phyloP scores from a whole-genome alignment of 2,329 filamentous ascomycete species.

The Cercospora sp. region DNA sequence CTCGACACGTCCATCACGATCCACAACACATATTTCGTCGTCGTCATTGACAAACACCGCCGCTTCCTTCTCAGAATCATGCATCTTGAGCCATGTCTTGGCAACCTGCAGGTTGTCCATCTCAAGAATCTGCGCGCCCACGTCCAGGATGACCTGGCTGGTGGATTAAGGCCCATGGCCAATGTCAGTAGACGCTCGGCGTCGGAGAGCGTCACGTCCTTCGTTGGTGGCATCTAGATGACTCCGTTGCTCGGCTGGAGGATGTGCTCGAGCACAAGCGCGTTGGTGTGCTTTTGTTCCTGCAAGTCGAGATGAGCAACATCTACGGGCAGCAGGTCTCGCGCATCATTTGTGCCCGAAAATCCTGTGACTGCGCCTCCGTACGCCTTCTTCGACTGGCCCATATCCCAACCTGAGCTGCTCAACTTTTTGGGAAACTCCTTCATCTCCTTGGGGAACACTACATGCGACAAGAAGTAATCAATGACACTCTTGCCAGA shows the following conservation, averaged over 20 bases:
- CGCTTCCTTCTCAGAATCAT: slow-evolving; percentile 39
- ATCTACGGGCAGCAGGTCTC: slow-evolving; percentile 59
- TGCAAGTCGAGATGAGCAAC: slow-evolving; percentile 63
- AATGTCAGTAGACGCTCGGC: slow-evolving; percentile 47
- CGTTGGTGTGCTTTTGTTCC: slow-evolving; percentile 64
- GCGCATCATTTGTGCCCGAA: slow-evolving; percentile 69
- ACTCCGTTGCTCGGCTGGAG: slow-evolving; percentile 54
- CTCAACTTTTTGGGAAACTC: slow-evolving; percentile 65
- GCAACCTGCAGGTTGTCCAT: slow-evolving; percentile 59
- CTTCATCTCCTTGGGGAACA: slow-evolving; percentile 64
- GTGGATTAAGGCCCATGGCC: slow-evolving; percentile 44
- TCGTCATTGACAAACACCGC: slow-evolving; percentile 60
- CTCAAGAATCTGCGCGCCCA: slow-evolving; percentile 70
- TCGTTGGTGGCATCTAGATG: slow-evolving; percentile 16
- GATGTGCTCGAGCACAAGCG: slow-evolving; percentile 62
- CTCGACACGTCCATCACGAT: slow-evolving; percentile 51
- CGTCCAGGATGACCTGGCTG: slow-evolving; percentile 66
- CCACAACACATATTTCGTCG: slow-evolving; percentile 58
- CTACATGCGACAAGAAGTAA: slow-evolving; percentile 66
- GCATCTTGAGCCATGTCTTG: slow-evolving; percentile 52
- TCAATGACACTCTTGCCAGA: slow-evolving; percentile 60
- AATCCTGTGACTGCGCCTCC: slow-evolving; percentile 63
- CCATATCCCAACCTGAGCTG: slow-evolving; percentile 68
- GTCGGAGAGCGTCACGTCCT: slow-evolving; percentile 13
- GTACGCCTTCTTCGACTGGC: slow-evolving; percentile 49